Base-by-base conservation (phyloP, 768 basidiomycete species). In the Lactarius evosmus region DNA sequence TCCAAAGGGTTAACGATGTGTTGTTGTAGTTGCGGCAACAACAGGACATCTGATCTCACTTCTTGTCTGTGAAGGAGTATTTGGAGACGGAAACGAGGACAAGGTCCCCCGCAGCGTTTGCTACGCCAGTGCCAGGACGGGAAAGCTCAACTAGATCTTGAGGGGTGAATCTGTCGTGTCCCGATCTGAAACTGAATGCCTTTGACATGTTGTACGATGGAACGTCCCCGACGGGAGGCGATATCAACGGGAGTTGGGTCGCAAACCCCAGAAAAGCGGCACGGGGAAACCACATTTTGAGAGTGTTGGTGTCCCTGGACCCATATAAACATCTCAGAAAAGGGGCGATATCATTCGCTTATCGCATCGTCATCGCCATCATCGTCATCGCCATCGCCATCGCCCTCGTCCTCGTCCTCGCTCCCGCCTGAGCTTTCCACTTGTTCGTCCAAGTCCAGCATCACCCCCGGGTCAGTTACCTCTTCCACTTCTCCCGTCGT, bases 11-110 rank as follows among this genome's bases (percentile, higher is more conserved):
- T 40, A 60, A 50, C n/a, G 60, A 49, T 27, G 41, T 36, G 54
- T 7, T 38, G 8, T 19, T 56, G 40, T 36, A 52, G 56, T n/a
- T n/a, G n/a, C n/a, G n/a, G n/a, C n/a, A n/a, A n/a, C n/a, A 38
- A 41, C 25, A 32, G 22, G 38, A 22, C 25, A 50, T 14, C 51
- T 25, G 1, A 17, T 74, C 86, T 72, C 68, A 93, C 89, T 86
- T 86, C 72, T 88, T 86, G 61, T 88, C 85, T 56, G 85, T 78
- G 63, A 92, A 81, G 14, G 87, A 87, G 72, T 85, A 89, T 73
- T 86, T 83, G 75, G 81, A 85, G 71, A 85, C 78, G 3, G 86
- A 78, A 22, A 90, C 78, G 63, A 92, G 72, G 27, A 85, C 83
- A 68, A 95, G 74, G 74, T 89, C 85, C 27, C 89, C 91, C 0